Evolutionary conservation across 352 stramenopile species (phyloP).

Genomic region (Phytophthora pini): DNA sequence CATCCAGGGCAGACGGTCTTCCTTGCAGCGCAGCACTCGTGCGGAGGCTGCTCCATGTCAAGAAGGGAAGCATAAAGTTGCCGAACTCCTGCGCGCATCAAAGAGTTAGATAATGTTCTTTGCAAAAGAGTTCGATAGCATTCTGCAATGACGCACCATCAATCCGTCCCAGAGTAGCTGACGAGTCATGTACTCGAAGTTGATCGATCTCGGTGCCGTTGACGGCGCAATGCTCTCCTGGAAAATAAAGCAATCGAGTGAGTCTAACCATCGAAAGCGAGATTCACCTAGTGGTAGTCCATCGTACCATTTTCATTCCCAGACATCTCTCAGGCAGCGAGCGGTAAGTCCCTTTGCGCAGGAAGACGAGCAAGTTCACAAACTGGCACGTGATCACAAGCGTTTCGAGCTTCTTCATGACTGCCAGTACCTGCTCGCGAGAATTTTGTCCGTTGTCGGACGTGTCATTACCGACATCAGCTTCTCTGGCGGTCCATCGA

Average conservation of each 20-base stretch:
- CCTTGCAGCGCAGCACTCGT: slow-evolving; percentile 21
- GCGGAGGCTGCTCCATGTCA: slow-evolving; percentile 68
- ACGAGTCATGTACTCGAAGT: slow-evolving; percentile 90
- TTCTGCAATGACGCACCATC: slow-evolving; percentile 53
- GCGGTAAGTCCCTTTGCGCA: slow-evolving; percentile 73
- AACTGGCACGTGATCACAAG: slow-evolving; percentile 72
- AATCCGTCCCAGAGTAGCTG: slow-evolving; percentile 85
- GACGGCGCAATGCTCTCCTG: slow-evolving; percentile 68
- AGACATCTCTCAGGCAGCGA: slow-evolving; percentile 79
- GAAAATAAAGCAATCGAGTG: slow-evolving; percentile 11
- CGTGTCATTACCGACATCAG: background rate
- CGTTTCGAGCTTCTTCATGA: slow-evolving; percentile 82
- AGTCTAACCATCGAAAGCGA: background rate
- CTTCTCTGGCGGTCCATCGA: slow-evolving; percentile 40
- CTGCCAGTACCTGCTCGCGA: slow-evolving; percentile 43
- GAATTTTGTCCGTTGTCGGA: slow-evolving; percentile 6
- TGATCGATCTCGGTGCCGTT: slow-evolving; percentile 70
- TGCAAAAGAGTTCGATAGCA: background rate
- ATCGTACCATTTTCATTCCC: slow-evolving; percentile 70
- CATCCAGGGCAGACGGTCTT: slow-evolving; percentile 4
- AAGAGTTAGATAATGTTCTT: background rate
- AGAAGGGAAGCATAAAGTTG: slow-evolving; percentile 73
- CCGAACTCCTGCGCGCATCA: slow-evolving; percentile 70
- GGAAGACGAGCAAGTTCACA: slow-evolving; percentile 74
- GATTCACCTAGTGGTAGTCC: background rate